Evolutionary conservation across 2,329 filamentous ascomycete species (phyloP), one percentile per base, ranked within the genome.

Genomic region (Falciphora oryzae): DNA sequence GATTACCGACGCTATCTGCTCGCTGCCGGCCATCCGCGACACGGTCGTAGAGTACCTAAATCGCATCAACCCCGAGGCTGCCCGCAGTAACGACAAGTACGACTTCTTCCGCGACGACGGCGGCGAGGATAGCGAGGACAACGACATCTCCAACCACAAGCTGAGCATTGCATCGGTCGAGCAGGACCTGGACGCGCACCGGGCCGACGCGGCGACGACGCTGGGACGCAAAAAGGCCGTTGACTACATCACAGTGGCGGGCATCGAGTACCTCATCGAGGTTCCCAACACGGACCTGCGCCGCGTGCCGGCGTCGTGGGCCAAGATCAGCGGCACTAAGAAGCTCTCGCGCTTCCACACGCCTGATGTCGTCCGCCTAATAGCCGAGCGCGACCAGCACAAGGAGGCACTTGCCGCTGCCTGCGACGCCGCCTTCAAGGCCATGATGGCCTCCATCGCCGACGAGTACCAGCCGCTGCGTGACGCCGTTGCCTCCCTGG

Each of bases 241-340:
- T 28, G 82, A 88, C 6, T 99, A 97, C 73, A 86, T 88, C 31
- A 95, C 92, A 0, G 91, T 95, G 10, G 85, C 92, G 1, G 93
- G 93, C 10, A 96, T 98, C 70, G 95, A 98, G 74, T 99, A 92
- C 73, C 85, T 99, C 27, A 91, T 99, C 71, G 95, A 98, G 76
- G 90, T 99, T 7, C 84, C 91, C 69, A 97, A 96, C 75, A 76
- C 83, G 1, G 86, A 92, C 64, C 83, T 97, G 66, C 95, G 93
- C 74, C 87, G 89, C 65, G 92, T 99, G 0, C 95, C 95, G 0
- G 94, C 95, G 4, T 96, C 92, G 0, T 99, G 95, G 95, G 83
- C 85, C 68, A 98, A 99, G 76, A 91, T 98, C 71, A 96, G 90
- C 65, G 93, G 94, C 62, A 99, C 95, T 8, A 98, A 98, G 76